phyloP scores from a whole-genome alignment of 2,329 filamentous ascomycete species.

The Pleurostoma richardsiae region DNA sequence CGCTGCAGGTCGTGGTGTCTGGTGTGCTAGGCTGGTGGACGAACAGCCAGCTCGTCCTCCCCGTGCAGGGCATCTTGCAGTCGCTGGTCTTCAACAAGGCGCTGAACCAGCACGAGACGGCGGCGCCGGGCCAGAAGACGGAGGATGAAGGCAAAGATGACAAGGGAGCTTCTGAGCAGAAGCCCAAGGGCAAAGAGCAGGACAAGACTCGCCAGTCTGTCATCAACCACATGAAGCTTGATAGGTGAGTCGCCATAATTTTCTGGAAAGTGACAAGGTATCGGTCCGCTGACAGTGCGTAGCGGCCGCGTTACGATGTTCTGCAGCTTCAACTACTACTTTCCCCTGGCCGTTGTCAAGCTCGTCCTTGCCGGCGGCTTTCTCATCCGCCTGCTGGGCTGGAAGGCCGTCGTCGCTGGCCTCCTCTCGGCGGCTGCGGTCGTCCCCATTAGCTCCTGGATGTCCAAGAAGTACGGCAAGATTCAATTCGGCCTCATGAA shows the following conservation, averaged over 20 bases:
- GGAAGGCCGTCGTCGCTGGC: conserved; percentile 22
- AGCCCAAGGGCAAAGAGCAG: conserved; percentile 7
- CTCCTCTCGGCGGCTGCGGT: conserved; percentile 18
- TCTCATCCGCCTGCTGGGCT: conserved; percentile 23
- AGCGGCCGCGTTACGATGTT: conserved; percentile 23
- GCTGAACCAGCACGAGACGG: conserved; percentile 25
- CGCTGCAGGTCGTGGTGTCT: conserved; percentile 22
- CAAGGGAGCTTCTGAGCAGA: neutral
- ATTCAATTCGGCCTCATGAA: conserved; percentile 28
- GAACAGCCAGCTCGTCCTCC: conserved; percentile 22
- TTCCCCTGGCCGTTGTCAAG: conserved; percentile 26
- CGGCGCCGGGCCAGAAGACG: conserved; percentile 12
- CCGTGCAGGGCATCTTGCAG: conserved; percentile 23
- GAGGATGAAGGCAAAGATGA: conserved; percentile 6
- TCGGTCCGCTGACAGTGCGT: conserved; percentile 2
- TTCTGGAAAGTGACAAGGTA: too few relatives aligned
- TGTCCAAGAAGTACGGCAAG: conserved; percentile 21
- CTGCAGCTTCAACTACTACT: conserved; percentile 23
- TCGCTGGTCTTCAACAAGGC: conserved; percentile 28
- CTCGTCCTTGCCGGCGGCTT: conserved; percentile 23
- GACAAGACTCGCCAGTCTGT: conserved; percentile 24
- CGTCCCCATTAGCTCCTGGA: conserved; percentile 19
- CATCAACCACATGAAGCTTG: conserved; percentile 29
- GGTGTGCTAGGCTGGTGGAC: conserved; percentile 26
- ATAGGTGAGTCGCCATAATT: conserved; percentile 17